A percentile compares a stretch with the other conserved stretches of the same genome.
These are phyloP conservation scores for Metarhizium sp. DNA, from an alignment of 2,329 filamentous ascomycete species.

Conservation along the genomic window DNA sequence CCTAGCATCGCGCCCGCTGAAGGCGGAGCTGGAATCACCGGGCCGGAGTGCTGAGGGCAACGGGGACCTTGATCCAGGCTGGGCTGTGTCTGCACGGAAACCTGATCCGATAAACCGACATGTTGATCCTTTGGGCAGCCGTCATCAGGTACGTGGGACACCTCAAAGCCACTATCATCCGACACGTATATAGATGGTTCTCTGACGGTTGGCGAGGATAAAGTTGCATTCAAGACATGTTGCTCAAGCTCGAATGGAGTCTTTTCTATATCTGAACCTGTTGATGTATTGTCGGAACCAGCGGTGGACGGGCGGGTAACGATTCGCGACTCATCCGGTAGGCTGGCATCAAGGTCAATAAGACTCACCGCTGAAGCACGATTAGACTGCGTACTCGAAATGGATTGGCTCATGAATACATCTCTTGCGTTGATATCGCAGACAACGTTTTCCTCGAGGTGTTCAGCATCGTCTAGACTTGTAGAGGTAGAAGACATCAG, in stretches of 20 bases:
- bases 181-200: constrained; percentile 52
- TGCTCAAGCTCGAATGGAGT: constrained; percentile 53
- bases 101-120: not conserved
- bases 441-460: constrained; percentile 40
- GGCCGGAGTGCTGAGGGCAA: not conserved
- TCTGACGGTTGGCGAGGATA: constrained; percentile 26
- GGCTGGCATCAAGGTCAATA: constrained; percentile 46
- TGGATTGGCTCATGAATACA: constrained; percentile 8
- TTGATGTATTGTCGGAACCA: constrained; percentile 46
- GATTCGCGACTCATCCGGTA: constrained; percentile 40
- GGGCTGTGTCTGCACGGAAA: not conserved
- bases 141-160: constrained; percentile 2
- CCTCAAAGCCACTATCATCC: constrained; percentile 40
- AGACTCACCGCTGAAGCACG: constrained; percentile 34
- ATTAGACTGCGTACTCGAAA: constrained; percentile 18
- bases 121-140: not conserved
- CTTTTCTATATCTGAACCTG: constrained; percentile 45
- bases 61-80: too few species aligned
- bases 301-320: constrained; percentile 46
- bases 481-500: constrained; percentile 30
- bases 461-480: constrained; percentile 28
- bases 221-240: constrained; percentile 45
- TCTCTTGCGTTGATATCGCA: constrained; percentile 30
- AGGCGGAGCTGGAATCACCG: not conserved
- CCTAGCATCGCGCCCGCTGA: not conserved